phyloP scores from a whole-genome alignment of 2,329 filamentous ascomycete genomes.

The Phyllosticta citriasiana region DNA sequence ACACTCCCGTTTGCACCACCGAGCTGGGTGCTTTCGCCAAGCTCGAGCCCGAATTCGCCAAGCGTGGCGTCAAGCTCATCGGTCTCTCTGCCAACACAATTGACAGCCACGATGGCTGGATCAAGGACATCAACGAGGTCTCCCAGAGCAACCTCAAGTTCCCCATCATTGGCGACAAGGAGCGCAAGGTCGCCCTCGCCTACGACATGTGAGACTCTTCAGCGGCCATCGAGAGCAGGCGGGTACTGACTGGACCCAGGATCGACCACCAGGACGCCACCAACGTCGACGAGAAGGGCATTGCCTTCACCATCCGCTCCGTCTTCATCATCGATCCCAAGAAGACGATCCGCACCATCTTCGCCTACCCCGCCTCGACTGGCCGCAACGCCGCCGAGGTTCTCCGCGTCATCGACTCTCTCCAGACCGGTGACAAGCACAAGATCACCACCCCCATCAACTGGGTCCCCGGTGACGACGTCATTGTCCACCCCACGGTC shows the following conservation, averaged over 20 bases:
- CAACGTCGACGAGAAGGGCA: conserved; percentile 49
- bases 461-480: conserved; percentile 81
- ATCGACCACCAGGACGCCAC: conserved; percentile 46
- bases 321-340: conserved; percentile 91
- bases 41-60: conserved; percentile 77
- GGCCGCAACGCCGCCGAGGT: conserved; percentile 54
- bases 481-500: conserved; percentile 79
- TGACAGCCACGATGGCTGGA: conserved; percentile 76
- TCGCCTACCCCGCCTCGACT: conserved; percentile 78
- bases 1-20: conserved; percentile 91
- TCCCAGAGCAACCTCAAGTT: conserved; percentile 35
- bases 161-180: conserved; percentile 41
- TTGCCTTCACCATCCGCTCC: conserved; percentile 87
- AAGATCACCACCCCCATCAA: conserved; percentile 82
- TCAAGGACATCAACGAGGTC: conserved; percentile 58
- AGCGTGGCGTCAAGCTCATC: conserved; percentile 82
- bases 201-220: conserved; percentile 36
- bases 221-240: conserved; percentile 22
- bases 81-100: conserved; percentile 79
- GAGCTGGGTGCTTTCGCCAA: conserved; percentile 91
- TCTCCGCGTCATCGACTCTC: conserved; percentile 46
- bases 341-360: conserved; percentile 89
- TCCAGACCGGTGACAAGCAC: conserved; percentile 70
- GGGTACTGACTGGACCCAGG: conserved; percentile 13
- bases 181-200: conserved; percentile 38